These are phyloP conservation scores for Bacidia rubella DNA, from an alignment of 495 filamentous ascomycete genomes.

Conservation along the genomic window DNA sequence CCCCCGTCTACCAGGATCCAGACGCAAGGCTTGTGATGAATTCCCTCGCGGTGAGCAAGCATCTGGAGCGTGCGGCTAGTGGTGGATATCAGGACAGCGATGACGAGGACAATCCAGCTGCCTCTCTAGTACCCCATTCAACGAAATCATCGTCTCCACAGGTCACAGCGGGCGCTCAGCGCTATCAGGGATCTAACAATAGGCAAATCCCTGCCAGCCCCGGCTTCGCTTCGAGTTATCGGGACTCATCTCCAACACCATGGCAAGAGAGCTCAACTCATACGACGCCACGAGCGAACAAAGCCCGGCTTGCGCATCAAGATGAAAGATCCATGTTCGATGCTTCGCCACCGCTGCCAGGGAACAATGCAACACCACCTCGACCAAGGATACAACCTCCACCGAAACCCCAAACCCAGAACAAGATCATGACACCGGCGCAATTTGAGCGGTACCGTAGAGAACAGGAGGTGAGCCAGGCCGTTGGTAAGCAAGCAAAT, in stretches of 20 bases:
- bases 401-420: slow-evolving; percentile 17
- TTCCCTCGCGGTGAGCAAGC: slow-evolving; percentile 38
- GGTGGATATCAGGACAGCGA: slow-evolving; percentile 11
- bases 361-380: not conserved
- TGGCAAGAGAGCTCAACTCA: slow-evolving; percentile 14
- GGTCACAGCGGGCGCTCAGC: not conserved
- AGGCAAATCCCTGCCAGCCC: not conserved
- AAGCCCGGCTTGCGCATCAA: slow-evolving; percentile 7
- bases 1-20: slow-evolving; percentile 44
- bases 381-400: not conserved
- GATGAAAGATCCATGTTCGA: slow-evolving; percentile 18
- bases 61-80: slow-evolving; percentile 9
- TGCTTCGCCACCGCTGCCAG: slow-evolving; percentile 10
- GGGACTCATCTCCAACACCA: slow-evolving; percentile 1
- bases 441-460: slow-evolving; percentile 76
- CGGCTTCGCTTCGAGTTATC: slow-evolving; percentile 4
- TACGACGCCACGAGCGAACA: slow-evolving; percentile 17
- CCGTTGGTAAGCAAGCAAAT: slow-evolving; percentile 33
- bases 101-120: slow-evolving; percentile 13
- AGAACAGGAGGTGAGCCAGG: slow-evolving; percentile 56
- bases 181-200: not conserved
- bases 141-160: slow-evolving; percentile 5
- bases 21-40: slow-evolving; percentile 54
- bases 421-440: slow-evolving; percentile 79
- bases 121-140: slow-evolving; percentile 3